Conservation (phyloP, 768 basidiomycete genomes). For the Dioszegia aurantiaca region DNA sequence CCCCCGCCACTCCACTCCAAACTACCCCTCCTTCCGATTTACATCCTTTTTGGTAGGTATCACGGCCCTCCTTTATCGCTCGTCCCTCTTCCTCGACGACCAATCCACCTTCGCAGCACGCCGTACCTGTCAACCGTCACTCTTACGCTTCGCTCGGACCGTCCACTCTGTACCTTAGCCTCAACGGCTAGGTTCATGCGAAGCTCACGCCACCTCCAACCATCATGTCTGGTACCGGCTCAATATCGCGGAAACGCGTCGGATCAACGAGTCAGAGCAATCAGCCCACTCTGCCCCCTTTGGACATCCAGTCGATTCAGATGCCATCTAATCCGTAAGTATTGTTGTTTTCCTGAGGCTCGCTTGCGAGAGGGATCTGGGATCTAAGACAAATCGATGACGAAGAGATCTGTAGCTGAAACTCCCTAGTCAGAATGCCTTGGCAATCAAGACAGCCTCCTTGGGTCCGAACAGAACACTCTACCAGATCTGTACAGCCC, state of each 20-base stretch:
- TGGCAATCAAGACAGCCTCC: constrained; percentile 51
- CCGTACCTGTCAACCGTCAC: not conserved
- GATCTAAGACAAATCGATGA: not conserved
- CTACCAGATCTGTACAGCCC: constrained; percentile 44
- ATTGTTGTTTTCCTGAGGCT: not conserved
- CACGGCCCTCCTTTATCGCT: not conserved
- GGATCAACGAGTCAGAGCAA: constrained; percentile 39
- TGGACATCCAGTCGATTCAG: constrained; percentile 45
- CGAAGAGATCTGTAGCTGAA: not conserved
- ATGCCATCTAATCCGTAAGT: constrained; percentile 49
- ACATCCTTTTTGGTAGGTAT: too few relatives aligned
- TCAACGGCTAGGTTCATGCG: constrained; percentile 3
- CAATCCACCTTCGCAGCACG: not conserved
- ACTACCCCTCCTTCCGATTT: too few relatives aligned
- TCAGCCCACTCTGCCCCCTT: constrained; percentile 24
- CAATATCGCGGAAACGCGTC: constrained; percentile 34
- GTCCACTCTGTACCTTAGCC: not conserved
- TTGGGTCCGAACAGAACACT: constrained; percentile 45
- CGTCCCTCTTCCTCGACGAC: not conserved
- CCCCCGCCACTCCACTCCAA: too few relatives aligned
- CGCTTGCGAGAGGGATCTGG: constrained; percentile 3
- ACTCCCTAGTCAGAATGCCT: constrained; percentile 39
- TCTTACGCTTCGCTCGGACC: not conserved
- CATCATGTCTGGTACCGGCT: constrained; percentile 22
- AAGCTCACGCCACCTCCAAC: not conserved